These are phyloP conservation scores for Pontederia crassipes DNA, from an alignment of 176 grass and related monocot species.

Conservation along the genomic window DNA sequence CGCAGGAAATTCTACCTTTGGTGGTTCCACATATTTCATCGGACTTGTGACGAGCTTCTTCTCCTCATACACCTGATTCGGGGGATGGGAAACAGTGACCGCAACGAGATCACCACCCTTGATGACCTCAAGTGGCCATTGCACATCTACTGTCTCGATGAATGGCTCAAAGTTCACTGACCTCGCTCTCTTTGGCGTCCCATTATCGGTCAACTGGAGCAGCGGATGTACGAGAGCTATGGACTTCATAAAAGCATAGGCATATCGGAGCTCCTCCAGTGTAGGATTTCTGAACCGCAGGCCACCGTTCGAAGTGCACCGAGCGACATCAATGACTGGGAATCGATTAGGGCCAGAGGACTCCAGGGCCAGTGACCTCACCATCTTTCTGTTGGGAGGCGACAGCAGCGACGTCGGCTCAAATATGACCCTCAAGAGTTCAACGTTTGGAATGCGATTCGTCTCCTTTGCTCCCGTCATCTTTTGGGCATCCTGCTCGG, in stretches of 20 bases:
- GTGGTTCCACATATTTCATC: slow-evolving; percentile 22
- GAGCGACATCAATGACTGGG: slow-evolving; percentile 27
- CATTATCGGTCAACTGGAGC: slow-evolving; percentile 19
- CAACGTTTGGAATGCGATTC: slow-evolving; percentile 19
- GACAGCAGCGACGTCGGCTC: slow-evolving; percentile 18
- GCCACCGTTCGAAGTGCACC: slow-evolving; percentile 18
- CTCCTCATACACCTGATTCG: slow-evolving; percentile 24
- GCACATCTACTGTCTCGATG: slow-evolving; percentile 37
- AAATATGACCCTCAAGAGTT: slow-evolving; percentile 32
- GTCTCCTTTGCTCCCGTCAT: slow-evolving; percentile 9
- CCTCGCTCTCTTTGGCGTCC: slow-evolving; percentile 11
- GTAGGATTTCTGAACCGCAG: slow-evolving; percentile 31
- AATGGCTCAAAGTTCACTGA: slow-evolving; percentile 25
- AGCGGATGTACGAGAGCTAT: slow-evolving; percentile 26
- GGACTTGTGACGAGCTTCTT: slow-evolving; percentile 20
- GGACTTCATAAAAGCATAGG: slow-evolving; percentile 31
- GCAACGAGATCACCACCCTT: slow-evolving; percentile 25
- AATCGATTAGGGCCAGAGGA: slow-evolving; percentile 23
- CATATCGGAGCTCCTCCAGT: slow-evolving; percentile 29
- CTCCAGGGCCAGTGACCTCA: slow-evolving; percentile 21
- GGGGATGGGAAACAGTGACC: slow-evolving; percentile 32
- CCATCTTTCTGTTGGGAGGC: slow-evolving; percentile 29
- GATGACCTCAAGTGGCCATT: slow-evolving; percentile 28
- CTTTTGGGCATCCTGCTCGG: slow-evolving; percentile 7
- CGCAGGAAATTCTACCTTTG: slow-evolving; percentile 20